Percentiles rank a stretch among this genome's conserved stretches.
These are phyloP conservation scores for Oryza officinalis DNA, from an alignment of 176 grass and related monocot species.

Conservation along the genomic window DNA sequence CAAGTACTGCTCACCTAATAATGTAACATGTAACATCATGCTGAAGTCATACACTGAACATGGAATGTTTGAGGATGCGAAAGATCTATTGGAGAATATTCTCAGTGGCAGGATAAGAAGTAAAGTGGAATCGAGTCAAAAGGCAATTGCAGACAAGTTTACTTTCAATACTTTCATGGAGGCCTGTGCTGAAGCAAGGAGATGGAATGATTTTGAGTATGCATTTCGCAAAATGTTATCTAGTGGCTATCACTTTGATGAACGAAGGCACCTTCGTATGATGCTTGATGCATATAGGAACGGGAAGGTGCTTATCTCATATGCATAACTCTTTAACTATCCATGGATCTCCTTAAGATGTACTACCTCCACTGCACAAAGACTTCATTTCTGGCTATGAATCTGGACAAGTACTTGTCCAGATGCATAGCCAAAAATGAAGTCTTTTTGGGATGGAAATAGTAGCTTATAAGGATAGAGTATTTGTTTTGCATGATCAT, in stretches of 20 bases:
- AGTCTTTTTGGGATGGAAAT: too few species aligned
- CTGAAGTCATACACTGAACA: constrained; percentile 73
- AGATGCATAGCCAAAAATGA: too few species aligned
- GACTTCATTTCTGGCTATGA: too few species aligned
- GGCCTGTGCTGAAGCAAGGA: constrained; percentile 63
- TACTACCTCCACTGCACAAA: too few species aligned
- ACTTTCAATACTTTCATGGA: constrained; percentile 97
- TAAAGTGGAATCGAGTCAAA: constrained; percentile 44
- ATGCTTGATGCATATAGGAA: constrained; percentile 72
- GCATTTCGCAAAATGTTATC: constrained; percentile 72
- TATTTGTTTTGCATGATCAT: constrained; percentile 30
- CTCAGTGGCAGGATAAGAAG: constrained; percentile 55
- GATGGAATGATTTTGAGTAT: constrained; percentile 83
- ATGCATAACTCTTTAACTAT: constrained; percentile 28
- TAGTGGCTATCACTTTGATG: constrained; percentile 65
- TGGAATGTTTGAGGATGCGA: constrained; percentile 78
- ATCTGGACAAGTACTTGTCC: too few species aligned
- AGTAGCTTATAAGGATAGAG: constrained; percentile 22
- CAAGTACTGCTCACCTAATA: constrained; percentile 83
- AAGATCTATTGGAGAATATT: constrained; percentile 66
- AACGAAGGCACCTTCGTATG: constrained; percentile 68
- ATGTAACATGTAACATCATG: constrained; percentile 87
- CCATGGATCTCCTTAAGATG: neutral
- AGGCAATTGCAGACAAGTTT: constrained; percentile 77
- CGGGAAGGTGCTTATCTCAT: constrained; percentile 70